Percentiles rank a stretch among this genome's conserved stretches.
Evolutionary conservation across 2,329 filamentous ascomycete genomes (phyloP).

Genomic region (Biscogniauxia mediterranea): DNA sequence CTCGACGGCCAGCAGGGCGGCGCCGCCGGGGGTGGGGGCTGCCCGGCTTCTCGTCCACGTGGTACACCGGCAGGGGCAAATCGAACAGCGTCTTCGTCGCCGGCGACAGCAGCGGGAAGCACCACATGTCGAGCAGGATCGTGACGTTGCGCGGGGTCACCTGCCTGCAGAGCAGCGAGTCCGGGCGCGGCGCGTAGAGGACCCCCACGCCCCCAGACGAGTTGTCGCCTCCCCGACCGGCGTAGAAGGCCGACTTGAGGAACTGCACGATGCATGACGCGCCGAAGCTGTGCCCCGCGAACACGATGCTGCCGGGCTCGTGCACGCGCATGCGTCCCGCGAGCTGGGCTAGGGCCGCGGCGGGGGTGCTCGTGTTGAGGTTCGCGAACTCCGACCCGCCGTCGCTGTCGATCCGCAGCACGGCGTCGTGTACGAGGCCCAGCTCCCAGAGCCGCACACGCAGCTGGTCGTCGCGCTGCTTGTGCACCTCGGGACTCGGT

Average conservation of each 20-base stretch:
- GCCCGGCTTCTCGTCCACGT: constrained; percentile 13
- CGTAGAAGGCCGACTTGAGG: constrained; percentile 75
- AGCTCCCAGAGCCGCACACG: constrained; percentile 78
- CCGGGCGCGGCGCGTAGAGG: constrained; percentile 57
- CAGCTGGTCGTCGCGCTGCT: constrained; percentile 67
- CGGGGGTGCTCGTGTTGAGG: constrained; percentile 48
- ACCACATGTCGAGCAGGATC: constrained; percentile 79
- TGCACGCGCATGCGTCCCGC: constrained; percentile 63
- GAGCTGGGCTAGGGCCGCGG: constrained; percentile 61
- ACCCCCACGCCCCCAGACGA: constrained; percentile 28
- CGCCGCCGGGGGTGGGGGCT: constrained; percentile 45
- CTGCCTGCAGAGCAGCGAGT: constrained; percentile 59
- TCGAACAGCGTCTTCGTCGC: constrained; percentile 63
- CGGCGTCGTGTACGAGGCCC: constrained; percentile 65
- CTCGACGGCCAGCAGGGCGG: constrained; percentile 66
- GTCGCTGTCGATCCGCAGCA: constrained; percentile 64
- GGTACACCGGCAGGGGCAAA: constrained; percentile 64
- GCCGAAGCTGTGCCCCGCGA: constrained; percentile 80
- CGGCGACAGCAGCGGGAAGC: constrained; percentile 65
- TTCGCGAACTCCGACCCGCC: constrained; percentile 42
- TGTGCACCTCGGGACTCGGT: constrained; percentile 63
- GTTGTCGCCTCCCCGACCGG: constrained; percentile 42
- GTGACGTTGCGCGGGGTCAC: constrained; percentile 66
- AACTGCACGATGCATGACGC: constrained; percentile 73
- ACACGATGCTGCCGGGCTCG: constrained; percentile 69